Percentiles rank a stretch among this genome's conserved stretches.
Evolutionary conservation across 2,329 filamentous ascomycete genomes (phyloP).

Genomic region (Fonsecaea multimorphosa): DNA sequence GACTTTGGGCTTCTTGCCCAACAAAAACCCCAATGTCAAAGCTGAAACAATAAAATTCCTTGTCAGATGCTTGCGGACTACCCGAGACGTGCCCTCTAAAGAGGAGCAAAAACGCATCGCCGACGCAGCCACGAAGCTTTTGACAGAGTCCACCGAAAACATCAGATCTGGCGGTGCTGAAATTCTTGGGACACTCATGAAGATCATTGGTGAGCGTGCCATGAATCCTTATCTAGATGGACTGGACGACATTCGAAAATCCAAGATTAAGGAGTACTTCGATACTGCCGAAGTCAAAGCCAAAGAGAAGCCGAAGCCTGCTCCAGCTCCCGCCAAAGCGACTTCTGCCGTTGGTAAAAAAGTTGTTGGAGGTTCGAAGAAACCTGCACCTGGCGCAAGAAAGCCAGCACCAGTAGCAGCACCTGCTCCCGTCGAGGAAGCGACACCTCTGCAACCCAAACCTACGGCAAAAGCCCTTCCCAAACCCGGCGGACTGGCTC

Average conservation of each 20-base stretch:
- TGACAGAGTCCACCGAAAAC: slow-evolving; percentile 85
- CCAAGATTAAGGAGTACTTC: slow-evolving; percentile 91
- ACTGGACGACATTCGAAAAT: slow-evolving; percentile 92
- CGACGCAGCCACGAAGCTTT: slow-evolving; percentile 85
- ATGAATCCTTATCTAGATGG: slow-evolving; percentile 94
- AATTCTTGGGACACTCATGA: slow-evolving; percentile 93
- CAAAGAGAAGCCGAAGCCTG: slow-evolving; percentile 88
- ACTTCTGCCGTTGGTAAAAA: slow-evolving; percentile 61
- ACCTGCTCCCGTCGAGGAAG: slow-evolving; percentile 61
- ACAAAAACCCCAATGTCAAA: slow-evolving; percentile 98
- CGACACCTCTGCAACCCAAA: slow-evolving; percentile 56
- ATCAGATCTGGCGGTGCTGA: slow-evolving; percentile 90
- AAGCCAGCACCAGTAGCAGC: slow-evolving; percentile 59
- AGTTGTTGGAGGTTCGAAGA: slow-evolving; percentile 58
- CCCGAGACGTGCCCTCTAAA: slow-evolving; percentile 81
- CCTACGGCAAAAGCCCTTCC: slow-evolving; percentile 48
- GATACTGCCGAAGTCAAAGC: slow-evolving; percentile 83
- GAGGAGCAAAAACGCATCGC: slow-evolving; percentile 82
- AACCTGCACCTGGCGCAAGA: slow-evolving; percentile 51
- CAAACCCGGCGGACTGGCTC: slow-evolving; percentile 53
- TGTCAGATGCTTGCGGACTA: slow-evolving; percentile 83
- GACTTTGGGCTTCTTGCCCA: slow-evolving; percentile 78
- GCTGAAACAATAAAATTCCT: slow-evolving; percentile 93
- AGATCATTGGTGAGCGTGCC: slow-evolving; percentile 93
- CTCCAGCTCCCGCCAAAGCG: slow-evolving; percentile 64